Evolutionary conservation across 192 early-diverging fungal species (phyloP).

Genomic region (Endogone sp.): DNA sequence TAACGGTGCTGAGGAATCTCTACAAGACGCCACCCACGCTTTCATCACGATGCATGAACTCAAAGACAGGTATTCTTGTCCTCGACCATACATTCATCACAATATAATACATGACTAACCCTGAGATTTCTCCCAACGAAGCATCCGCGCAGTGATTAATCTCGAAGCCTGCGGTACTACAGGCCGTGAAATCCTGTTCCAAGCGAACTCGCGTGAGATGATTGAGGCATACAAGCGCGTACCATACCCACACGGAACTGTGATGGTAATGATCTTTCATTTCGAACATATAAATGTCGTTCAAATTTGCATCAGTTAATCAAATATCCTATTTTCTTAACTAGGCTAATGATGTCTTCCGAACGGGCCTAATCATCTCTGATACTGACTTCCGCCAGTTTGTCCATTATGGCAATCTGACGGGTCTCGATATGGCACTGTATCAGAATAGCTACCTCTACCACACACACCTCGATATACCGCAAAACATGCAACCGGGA

Average conservation of each 20-base stretch:
- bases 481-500: slow-evolving; percentile 50
- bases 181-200: slow-evolving; percentile 69
- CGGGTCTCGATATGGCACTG: slow-evolving; percentile 66
- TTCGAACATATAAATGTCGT: neutral
- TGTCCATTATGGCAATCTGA: slow-evolving; percentile 62
- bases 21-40: slow-evolving; percentile 73
- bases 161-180: slow-evolving; percentile 69
- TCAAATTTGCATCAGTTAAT: neutral
- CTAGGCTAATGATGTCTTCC: slow-evolving; percentile 53
- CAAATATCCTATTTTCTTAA: neutral
- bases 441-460: slow-evolving; percentile 69
- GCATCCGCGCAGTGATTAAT: slow-evolving; percentile 64
- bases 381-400: slow-evolving; percentile 80
- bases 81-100: too few relatives aligned
- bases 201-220: slow-evolving; percentile 65
- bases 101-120: too few relatives aligned
- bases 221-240: slow-evolving; percentile 62
- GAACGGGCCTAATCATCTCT: slow-evolving; percentile 56
- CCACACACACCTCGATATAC: slow-evolving; percentile 67
- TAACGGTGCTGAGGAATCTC: slow-evolving; percentile 74
- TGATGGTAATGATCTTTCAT: slow-evolving; percentile 34
- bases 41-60: slow-evolving; percentile 61
- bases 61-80: slow-evolving; percentile 32
- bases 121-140: neutral
- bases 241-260: slow-evolving; percentile 65